phyloP scores from a whole-genome alignment of 1,139 yeast species.

The Pichia sp. region DNA sequence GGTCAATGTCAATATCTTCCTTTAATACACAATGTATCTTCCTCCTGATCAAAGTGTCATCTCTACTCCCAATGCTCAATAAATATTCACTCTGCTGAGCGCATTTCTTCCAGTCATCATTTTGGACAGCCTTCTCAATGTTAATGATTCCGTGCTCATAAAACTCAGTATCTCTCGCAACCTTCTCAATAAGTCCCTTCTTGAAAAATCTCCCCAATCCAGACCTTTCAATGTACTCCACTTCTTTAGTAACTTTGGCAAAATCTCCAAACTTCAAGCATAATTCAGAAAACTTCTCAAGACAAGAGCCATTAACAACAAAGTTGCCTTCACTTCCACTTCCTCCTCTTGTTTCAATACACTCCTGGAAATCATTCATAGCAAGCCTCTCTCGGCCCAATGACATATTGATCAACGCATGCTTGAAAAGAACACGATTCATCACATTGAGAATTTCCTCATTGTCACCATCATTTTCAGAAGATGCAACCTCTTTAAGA shows the following conservation, averaged over 20 bases:
- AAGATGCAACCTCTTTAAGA: conserved; percentile 19
- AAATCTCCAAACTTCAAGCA: conserved; percentile 37
- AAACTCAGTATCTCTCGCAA: background rate
- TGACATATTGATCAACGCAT: conserved; percentile 46
- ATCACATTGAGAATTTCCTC: conserved; percentile 15
- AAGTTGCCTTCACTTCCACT: conserved; percentile 17
- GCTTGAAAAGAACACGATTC: conserved; percentile 27
- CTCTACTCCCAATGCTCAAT: conserved; percentile 25
- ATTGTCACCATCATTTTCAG: conserved; percentile 21
- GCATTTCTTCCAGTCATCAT: conserved; percentile 22
- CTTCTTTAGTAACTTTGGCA: conserved; percentile 1
- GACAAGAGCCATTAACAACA: conserved; percentile 33
- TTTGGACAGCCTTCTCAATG: background rate
- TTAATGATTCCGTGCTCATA: background rate
- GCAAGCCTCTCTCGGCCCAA: conserved; percentile 43
- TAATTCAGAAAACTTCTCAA: conserved; percentile 36
- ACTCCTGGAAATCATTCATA: conserved; percentile 37
- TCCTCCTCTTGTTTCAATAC: conserved; percentile 24
- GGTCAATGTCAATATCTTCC: conserved; percentile 11
- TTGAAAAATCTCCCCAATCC: background rate
- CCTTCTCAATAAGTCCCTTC: background rate
- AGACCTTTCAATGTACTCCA: conserved; percentile 29
- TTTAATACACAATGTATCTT: conserved; percentile 23
- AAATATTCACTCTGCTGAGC: conserved; percentile 21
- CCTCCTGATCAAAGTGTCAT: conserved; percentile 22